Base-by-base conservation (phyloP, 225 moss, liverwort and hornwort genomes). In the Marchantia paleacea region DNA sequence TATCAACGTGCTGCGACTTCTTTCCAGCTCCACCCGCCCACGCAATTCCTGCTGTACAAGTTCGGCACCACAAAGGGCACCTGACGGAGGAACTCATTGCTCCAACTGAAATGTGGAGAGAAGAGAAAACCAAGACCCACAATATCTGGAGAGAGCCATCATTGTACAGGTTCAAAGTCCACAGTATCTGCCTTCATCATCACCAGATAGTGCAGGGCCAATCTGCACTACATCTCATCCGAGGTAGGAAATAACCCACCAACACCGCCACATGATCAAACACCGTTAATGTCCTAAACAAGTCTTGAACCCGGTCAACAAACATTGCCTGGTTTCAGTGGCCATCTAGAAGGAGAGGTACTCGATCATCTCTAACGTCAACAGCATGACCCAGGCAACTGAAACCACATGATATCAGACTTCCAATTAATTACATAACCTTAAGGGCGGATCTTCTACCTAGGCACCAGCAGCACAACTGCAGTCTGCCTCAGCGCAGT, bases 51-150 rank as follows among this genome's bases (percentile, higher is more conserved):
- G 78, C 74, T 81, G 60, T 80, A 53, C 18, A 84, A 49, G 58
- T 62, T 72, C 75, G 52, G 77, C 72, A 77, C 29, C 39, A 65
- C 76, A 49, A 58, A 83, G 69, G 69, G 79, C 58, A 65, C 49
- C 75, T 30, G 55, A 31, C 51, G 20, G 13, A 10, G 75, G 49
- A 52, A 19, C 49, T 19, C 29, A 52, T 52, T 25, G 50, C 18
- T 75, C 75, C 79, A 50, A 2, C 39, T 20, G 57, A 30, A 66
- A 50, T 20, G 64, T 11, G 52, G 39, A 76, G 71, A 77, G 10
- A 66, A 26, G 12, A 58, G 13, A 74, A 30, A 73, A 49, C 47
- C 54, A 14, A 80, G 25, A 24, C 69, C 29, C 69, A 81, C 30
- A 1, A 76, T 39, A 76, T 78, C 81, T 58, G 29, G 28, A 55